Evolutionary conservation across 257 asterid genomes (phyloP), one percentile per base, ranked within the genome.

Genomic region (Primulina huaijiensis): DNA sequence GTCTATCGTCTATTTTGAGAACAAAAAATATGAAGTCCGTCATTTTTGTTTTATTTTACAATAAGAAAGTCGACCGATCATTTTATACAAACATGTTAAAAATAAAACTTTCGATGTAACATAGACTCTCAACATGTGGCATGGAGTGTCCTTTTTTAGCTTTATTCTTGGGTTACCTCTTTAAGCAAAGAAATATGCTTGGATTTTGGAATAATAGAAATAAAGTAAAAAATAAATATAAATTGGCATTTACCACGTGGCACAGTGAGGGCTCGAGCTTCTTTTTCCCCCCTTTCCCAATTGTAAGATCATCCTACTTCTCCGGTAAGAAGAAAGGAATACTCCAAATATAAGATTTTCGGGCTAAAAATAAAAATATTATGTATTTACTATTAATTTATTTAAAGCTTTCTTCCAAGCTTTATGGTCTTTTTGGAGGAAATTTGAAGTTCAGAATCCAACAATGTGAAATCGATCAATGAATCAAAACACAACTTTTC

Each of bases 111-210:
- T 3, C 2, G 35, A 0, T 3, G 6, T 3, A 31, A 1, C 3
- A 5, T 31, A 5, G 34, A 31, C 6, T 5, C 34, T 1, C 2
- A 1, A 31, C 6, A 1, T 75, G 69, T 77, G 58, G 61, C 10
- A 43, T 74, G 82, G 67, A 63, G 67, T 70, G 71, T 77, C 77
- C 78, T 72, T 77, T 77, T 50, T 5, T 76, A 60, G 72, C 92
- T 87, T 87, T 83, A 86, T 84, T 78, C 86, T 72, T 60, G 60
- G 73, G 82, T 78, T 79, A 81, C 82, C 77, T 69, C 85, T 78
- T 80, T 79, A 84, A 85, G 87, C 87, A 87, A 87, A 85, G 87
- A 77, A 74, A 82, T 71, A 80, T 77, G 76, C 89, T 80, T 68
- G 80, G 83, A 74, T 75, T 77, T 67, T 75, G 75, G 82, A 62